These are phyloP conservation scores for Nothophaeocryptopus gaeumannii DNA, from an alignment of 2,329 filamentous ascomycete species.

Conservation along the genomic window DNA sequence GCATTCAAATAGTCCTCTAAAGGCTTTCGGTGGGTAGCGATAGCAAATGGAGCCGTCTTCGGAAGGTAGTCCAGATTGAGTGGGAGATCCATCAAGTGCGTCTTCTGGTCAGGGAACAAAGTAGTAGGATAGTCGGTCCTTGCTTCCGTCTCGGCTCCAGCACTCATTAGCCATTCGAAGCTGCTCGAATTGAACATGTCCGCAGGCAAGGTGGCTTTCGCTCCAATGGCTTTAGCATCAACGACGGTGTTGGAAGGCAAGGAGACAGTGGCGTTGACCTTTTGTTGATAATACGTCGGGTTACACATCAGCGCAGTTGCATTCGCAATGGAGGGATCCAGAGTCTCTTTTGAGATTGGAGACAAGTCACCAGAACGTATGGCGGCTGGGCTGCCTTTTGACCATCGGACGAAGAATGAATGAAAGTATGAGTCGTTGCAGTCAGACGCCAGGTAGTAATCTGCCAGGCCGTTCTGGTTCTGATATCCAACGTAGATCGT, in stretches of 20 bases:
- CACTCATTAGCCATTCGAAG: slow-evolving; percentile 39
- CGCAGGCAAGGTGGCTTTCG: slow-evolving; percentile 28
- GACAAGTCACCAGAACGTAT: no score
- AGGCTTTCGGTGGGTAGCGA: slow-evolving; percentile 30
- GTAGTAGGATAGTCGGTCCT: slow-evolving; percentile 22
- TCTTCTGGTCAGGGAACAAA: slow-evolving; percentile 23
- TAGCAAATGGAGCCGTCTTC: slow-evolving; percentile 40
- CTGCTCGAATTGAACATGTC: slow-evolving; percentile 32
- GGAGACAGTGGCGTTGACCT: slow-evolving; percentile 43
- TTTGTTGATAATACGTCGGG: slow-evolving; percentile 47
- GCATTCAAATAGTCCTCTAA: slow-evolving; percentile 38
- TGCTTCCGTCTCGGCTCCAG: slow-evolving; percentile 16
- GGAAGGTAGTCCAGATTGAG: slow-evolving; percentile 28
- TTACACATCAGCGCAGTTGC: slow-evolving; percentile 45
- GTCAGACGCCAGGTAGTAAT: slow-evolving; percentile 30
- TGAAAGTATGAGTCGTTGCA: slow-evolving; percentile 38
- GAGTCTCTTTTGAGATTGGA: no score
- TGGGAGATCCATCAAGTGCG: slow-evolving; percentile 21
- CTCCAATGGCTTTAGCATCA: slow-evolving; percentile 14
- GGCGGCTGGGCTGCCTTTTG: slow-evolving; percentile 13
- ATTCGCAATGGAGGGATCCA: slow-evolving; percentile 9
- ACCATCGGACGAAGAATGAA: slow-evolving; percentile 41
- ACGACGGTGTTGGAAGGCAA: slow-evolving; percentile 25
- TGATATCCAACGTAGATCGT: slow-evolving; percentile 48
- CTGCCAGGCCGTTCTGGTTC: slow-evolving; percentile 32